Conservation (phyloP, 2,329 filamentous ascomycete genomes). For the Akanthomyces muscarius region DNA sequence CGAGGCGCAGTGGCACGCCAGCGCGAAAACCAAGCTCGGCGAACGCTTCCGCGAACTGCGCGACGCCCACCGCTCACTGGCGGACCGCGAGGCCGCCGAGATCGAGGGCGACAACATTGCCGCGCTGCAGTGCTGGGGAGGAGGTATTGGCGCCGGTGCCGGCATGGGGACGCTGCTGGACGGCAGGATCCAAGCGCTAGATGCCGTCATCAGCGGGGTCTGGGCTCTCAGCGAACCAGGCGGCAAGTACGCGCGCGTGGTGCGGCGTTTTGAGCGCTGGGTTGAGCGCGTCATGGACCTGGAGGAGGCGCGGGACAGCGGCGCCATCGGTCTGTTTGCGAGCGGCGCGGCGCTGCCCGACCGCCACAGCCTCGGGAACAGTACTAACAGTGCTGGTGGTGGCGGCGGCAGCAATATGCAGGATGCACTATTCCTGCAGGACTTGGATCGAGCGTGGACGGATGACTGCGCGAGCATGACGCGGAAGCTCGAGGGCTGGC, state of each 20-base stretch:
- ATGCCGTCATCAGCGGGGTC: constrained; percentile 52
- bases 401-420: constrained; percentile 10
- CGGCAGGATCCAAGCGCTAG: constrained; percentile 54
- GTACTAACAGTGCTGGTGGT: constrained; percentile 23
- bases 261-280: constrained; percentile 59
- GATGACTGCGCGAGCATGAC: constrained; percentile 51
- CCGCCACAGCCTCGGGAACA: constrained; percentile 26
- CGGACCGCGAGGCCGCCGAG: constrained; percentile 37
- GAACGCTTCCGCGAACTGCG: constrained; percentile 41
- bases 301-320: constrained; percentile 39
- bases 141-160: constrained; percentile 21
- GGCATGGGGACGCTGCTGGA: constrained; percentile 43
- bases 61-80: constrained; percentile 31
- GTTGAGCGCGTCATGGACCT: constrained; percentile 44
- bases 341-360: constrained; percentile 20
- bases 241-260: constrained; percentile 52
- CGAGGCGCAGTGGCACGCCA: constrained; percentile 50
- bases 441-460: constrained; percentile 55
- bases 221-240: constrained; percentile 54
- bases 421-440: constrained; percentile 48
- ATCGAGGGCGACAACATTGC: constrained; percentile 48
- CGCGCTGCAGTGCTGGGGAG: constrained; percentile 50
- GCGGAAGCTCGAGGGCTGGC: constrained; percentile 54
- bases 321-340: constrained; percentile 30
- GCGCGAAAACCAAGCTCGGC: constrained; percentile 48